Base-by-base conservation (phyloP, 768 basidiomycete species). In the Tylopilus cervinicoccineus region DNA sequence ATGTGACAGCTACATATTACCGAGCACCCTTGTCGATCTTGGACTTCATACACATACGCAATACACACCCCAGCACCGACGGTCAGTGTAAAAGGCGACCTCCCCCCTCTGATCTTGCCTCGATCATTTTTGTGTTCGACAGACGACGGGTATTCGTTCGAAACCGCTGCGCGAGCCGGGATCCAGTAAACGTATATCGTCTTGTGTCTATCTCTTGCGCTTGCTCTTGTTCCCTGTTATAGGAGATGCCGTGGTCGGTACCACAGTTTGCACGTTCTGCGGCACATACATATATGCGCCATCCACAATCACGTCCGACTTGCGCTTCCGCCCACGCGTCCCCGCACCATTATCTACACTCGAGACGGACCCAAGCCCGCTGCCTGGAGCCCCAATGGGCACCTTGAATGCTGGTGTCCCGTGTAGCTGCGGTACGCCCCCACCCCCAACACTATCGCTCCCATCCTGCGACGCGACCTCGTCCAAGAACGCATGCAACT, bases 401-500 rank as follows among this genome's bases (percentile, higher is more conserved):
- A 48, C 24, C 28, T 48, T 48, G 50, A 63, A 60, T 16, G 24
- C 22, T 0, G 27, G 55, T 16, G 31, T 2, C 19, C 31, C 50
- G 23, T 19, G 49, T 13, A 44, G 5, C n/a, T 10, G 45, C 4
- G 45, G 32, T 22, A 52, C 22, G 8, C 43, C 36, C 4, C 9
- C 47, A 6, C 53, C 41, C 31, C 12, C 38, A 0, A 33, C 39
- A 9, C 50, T 33, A 0, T 53, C 61, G 10, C 28, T 42, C 45
- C 65, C 58, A 22, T 67, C 61, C 14, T 67, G 70, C 16, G 70
- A 70, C 13, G 56, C 63, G 7, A 72, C 72, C 48, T 72, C 74
- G 45, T 75, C 74, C 44, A 76, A 60, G 54, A 76, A 73, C 5
- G 75, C 70, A 28, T 70, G 64, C 23, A 75, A 52, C 47, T 69